Percentiles rank a stretch among this genome's conserved stretches.
Conservation (phyloP, 2,329 filamentous ascomycete genomes). For the Fusarium beomiforme region DNA sequence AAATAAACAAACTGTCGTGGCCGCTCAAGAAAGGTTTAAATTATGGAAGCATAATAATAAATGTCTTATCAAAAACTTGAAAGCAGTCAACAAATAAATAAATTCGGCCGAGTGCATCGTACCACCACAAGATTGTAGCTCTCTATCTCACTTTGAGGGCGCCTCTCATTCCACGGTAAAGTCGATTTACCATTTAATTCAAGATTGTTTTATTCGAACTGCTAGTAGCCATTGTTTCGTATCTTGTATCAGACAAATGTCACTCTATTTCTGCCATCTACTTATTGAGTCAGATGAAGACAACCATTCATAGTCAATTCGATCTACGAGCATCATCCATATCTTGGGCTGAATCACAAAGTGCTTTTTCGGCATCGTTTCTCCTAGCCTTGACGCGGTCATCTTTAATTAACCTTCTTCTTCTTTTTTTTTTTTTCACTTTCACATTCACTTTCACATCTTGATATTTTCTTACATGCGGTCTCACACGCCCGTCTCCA, state of each 20-base stretch:
- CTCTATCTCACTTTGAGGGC: conserved; percentile 2
- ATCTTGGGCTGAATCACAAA: not conserved
- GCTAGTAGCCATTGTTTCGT: conserved; percentile 8
- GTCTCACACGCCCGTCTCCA: conserved; percentile 37
- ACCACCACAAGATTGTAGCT: conserved; percentile 12
- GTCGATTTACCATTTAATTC: conserved; percentile 10
- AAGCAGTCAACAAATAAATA: conserved; percentile 9
- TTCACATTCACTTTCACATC: conserved; percentile 1
- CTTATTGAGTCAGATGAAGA: not conserved
- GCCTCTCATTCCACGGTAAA: conserved; percentile 5
- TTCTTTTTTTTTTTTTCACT: not conserved
- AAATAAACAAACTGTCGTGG: conserved; percentile 42
- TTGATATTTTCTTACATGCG: conserved; percentile 12
- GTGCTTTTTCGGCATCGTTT: conserved; percentile 9
- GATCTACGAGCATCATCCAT: conserved; percentile 10
- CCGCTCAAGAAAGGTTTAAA: conserved; percentile 7
- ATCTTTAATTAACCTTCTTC: conserved; percentile 16
- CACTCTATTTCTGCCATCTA: conserved; percentile 6
- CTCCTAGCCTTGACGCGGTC: conserved; percentile 12
- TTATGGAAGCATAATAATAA: not conserved
- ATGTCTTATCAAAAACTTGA: not conserved
- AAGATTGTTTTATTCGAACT: conserved; percentile 8
- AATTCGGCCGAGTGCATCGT: conserved; percentile 12
- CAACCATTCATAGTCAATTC: not conserved
- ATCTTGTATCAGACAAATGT: conserved; percentile 16